Base-by-base conservation (phyloP, 306 rosid genomes). In the Cicer cuneatum region DNA sequence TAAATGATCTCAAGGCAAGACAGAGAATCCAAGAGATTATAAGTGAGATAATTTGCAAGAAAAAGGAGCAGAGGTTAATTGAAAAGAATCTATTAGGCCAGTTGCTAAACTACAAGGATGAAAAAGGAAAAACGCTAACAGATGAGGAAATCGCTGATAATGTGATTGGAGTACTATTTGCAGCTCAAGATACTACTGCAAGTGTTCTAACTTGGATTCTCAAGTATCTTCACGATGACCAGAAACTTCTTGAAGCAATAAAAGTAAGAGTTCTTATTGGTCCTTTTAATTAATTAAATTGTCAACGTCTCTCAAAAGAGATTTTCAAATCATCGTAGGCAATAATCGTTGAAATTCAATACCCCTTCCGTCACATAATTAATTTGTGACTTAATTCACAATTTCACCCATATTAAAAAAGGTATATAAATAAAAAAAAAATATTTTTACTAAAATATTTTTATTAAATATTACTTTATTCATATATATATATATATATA, bases 121-220 rank as follows among this genome's bases (percentile, higher is more conserved):
- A 78, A 53, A 83, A 80, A 53, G 86, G 90, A 6, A 49, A 83
- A 47, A 56, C 18, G 0, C 61, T 89, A 16, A 89, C 57, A 2
- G 89, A 87, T 47, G 89, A 88, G 10, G 90, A 93, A 78, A 88
- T 91, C 13, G 86, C 92, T 16, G 98, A 93, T 82, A 93, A 93
- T 76, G 85, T 89, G 29, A 89, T 91, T 66, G 98, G 98, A 40
- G 96, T 91, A 11, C 80, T 93, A 38, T 93, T 93, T 79, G 98
- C 98, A 12, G 98, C 98, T 49, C 96, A 91, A 71, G 98, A 93
- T 85, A 93, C 98, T 15, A 93, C 97, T 37, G 98, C 98, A 8
- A 93, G 94, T 82, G 89, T 73, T 33, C 77, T 91, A 9, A 93
- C 98, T 7, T 93, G 98, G 98, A 87, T 91, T 65, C 96, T 93